Evolutionary conservation across 2,329 filamentous ascomycete genomes (phyloP), one percentile per base, ranked within the genome.

Genomic region (Fusarium graminum): DNA sequence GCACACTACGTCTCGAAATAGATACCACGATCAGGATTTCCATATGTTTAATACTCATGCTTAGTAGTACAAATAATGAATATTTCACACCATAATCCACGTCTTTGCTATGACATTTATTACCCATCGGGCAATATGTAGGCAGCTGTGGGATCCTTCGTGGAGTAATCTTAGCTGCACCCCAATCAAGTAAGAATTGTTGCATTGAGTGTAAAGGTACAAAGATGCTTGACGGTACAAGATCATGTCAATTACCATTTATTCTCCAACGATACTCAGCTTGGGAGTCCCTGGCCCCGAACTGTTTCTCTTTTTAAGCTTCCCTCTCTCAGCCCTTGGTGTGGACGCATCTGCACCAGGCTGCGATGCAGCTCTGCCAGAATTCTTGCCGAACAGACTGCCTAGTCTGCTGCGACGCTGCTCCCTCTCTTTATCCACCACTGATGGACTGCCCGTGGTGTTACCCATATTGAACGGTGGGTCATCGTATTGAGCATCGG

Each of bases 1-100:
- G 82, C 82, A 28, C 77, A 81, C 14, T 81, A 80, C 52, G 65
- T 71, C 26, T 74, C 72, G 6, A 74, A 64, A 16, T 71, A 73
- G 45, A 45, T 8, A 26, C 16, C 17, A 28, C 13, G 16, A 11
- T 19, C n/a, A 14, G 4, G 19, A 12, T 19, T 46, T 52, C 26
- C 10, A n/a, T 52, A 36, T 45, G n/a, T 36, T 25, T 44, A 32
- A 17, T 30, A 44, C 5, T 4, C 25, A 26, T 50, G 11, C 14
- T 25, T 16, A 46, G 9, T 13, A 29, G 40, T 57, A 58, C 40
- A 13, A 54, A 60, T 41, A 32, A 60, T 38, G 16, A 54, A 38
- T 4, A 16, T 28, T 41, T 45, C 14, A 13, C 26, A 12, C 19
- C n/a, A 38, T 3, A 14, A n/a, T 5, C 7, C 26, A 14, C 28